Base-by-base conservation (phyloP, 73 alveolate genomes). In the Symbiodinium natans region DNA sequence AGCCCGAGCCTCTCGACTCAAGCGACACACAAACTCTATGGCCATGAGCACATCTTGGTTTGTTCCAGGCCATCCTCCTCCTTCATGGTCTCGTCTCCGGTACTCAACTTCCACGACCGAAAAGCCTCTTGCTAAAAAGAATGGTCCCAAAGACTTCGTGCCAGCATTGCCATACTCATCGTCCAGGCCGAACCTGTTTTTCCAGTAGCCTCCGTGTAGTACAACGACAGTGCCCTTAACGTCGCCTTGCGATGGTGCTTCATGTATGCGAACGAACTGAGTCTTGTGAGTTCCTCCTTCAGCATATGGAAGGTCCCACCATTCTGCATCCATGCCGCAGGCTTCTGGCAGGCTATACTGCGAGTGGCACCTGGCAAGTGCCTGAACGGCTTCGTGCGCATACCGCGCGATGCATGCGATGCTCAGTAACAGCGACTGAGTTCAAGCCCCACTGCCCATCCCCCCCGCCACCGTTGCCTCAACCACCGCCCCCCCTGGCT, bases 51-150 rank as follows among this genome's bases (percentile, higher is more conserved):
- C 87, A 41, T 80, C 87, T 59, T 86, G 54, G 83, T 86, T 86
- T 56, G 94, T 86, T 77, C 94, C 94, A 1, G 94, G 94, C 94
- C 94, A 86, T 19, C 94, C 94, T 21, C 94, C 94, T 3, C 94
- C 94, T 39, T 38, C 95, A 41, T 90, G 97, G 80, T 90, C 97
- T 1, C 97, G 87, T 10, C 97, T 84, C 25, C 97, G 87, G 83
- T 90, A 90, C 83, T 90, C 97, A 42, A 90, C 88, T 36, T 90
- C 97, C 97, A 90, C 97, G 41, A 73, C 97, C 36, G 97, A 68
- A 33, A 90, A 90, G 77, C 97, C 89, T 21, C 52, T 29, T 13
- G 74, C 54, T 21, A 40, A 23, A 31, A 90, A 90, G 43, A 90
- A 90, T 4, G 80, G 87, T 5, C 88, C 88, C 75, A 90, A 31